These are phyloP conservation scores for Oryza coarctata DNA, from an alignment of 176 grass and related monocot species.

Conservation along the genomic window DNA sequence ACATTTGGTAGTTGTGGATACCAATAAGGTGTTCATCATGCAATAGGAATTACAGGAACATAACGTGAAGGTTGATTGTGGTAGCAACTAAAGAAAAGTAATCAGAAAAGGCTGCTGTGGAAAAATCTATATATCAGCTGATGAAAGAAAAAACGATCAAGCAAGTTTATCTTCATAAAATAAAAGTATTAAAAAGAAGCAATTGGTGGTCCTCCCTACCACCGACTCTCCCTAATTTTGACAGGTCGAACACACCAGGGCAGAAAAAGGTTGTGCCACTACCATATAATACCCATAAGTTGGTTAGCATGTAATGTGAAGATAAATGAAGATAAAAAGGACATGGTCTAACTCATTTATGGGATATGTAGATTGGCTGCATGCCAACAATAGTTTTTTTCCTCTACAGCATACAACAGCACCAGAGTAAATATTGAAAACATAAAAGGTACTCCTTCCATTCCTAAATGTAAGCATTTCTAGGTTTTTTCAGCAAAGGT, in stretches of 20 bases:
- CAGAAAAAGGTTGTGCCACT: no score
- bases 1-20: conserved; percentile 19
- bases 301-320: no score
- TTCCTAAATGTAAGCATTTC: no score
- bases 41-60: background rate
- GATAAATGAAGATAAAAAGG: background rate
- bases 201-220: background rate
- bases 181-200: background rate
- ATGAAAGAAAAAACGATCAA: background rate
- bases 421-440: background rate
- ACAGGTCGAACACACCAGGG: no score
- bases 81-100: conserved; percentile 15
- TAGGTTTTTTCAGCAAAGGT: no score
- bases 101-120: background rate
- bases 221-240: no score
- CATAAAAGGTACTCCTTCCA: background rate
- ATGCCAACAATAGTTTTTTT: background rate
- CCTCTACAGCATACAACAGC: background rate
- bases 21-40: background rate
- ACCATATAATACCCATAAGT: no score
- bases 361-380: background rate
- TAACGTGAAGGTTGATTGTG: conserved; percentile 1
- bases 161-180: background rate
- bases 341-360: background rate
- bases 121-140: conserved; percentile 6